These are phyloP conservation scores for Hygrophoropsis aurantiaca DNA, from an alignment of 768 basidiomycete species.

Conservation along the genomic window DNA sequence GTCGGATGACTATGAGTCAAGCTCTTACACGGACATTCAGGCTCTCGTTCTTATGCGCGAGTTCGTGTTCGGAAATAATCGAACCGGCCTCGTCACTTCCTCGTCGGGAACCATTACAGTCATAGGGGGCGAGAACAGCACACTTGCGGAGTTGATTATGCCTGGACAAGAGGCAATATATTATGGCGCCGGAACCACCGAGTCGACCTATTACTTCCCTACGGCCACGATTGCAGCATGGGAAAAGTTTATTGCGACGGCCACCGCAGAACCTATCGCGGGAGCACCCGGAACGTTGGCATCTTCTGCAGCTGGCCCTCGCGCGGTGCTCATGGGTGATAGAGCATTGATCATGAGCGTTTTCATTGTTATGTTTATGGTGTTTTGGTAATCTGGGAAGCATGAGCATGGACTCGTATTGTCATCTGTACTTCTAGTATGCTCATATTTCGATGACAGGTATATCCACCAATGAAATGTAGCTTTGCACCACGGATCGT, in stretches of 20 bases:
- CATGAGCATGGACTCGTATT: too few species aligned
- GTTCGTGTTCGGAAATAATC: slow-evolving; percentile 64
- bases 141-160: slow-evolving; percentile 46
- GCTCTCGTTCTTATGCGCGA: slow-evolving; percentile 62
- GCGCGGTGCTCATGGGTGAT: too few species aligned
- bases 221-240: slow-evolving; percentile 56
- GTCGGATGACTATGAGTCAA: slow-evolving; percentile 45
- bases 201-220: slow-evolving; percentile 56
- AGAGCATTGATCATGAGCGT: too few species aligned
- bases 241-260: slow-evolving; percentile 48
- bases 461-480: too few species aligned
- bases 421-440: too few species aligned
- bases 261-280: slow-evolving; percentile 17
- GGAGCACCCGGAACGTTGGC: background rate
- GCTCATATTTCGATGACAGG: too few species aligned
- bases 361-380: too few species aligned
- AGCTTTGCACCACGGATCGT: too few species aligned
- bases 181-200: slow-evolving; percentile 49
- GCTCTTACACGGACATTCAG: too few species aligned
- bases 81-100: slow-evolving; percentile 53
- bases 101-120: slow-evolving; percentile 27
- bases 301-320: background rate
- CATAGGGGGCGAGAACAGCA: slow-evolving; percentile 50
- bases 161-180: slow-evolving; percentile 57
- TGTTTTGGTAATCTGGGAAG: too few species aligned